phyloP scores from a whole-genome alignment of 192 early-diverging fungal genomes.

The Linnemannia exigua region DNA sequence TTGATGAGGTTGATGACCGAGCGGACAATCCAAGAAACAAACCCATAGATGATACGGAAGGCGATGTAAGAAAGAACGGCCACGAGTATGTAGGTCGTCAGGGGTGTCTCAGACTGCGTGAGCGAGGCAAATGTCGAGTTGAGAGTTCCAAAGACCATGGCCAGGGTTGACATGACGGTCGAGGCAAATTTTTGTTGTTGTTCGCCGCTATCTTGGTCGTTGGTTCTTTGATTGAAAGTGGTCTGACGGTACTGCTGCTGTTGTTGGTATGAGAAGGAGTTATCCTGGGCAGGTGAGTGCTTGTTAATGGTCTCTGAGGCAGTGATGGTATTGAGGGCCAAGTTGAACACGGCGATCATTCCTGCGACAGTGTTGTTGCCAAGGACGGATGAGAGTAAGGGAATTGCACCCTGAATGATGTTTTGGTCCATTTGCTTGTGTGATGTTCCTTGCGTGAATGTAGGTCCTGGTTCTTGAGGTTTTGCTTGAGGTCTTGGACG shows the following conservation, averaged over 20 bases:
- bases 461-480: neutral
- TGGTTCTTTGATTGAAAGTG: slow-evolving; percentile 1
- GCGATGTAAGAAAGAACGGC: slow-evolving; percentile 38
- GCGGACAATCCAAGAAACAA: slow-evolving; percentile 41
- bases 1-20: slow-evolving; percentile 50
- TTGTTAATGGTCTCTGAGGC: slow-evolving; percentile 20
- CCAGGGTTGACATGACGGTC: slow-evolving; percentile 14
- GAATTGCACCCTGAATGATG: slow-evolving; percentile 37
- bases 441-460: neutral
- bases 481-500: neutral
- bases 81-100: slow-evolving; percentile 44
- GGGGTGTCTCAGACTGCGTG: slow-evolving; percentile 29
- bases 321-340: slow-evolving; percentile 35
- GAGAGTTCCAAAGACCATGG: slow-evolving; percentile 18
- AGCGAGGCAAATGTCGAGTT: slow-evolving; percentile 38
- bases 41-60: slow-evolving; percentile 40
- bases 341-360: slow-evolving; percentile 29
- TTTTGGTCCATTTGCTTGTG: slow-evolving; percentile 13
- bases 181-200: slow-evolving; percentile 20
- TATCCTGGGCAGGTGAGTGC: neutral
- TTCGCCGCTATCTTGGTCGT: neutral
- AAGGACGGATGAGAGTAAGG: slow-evolving; percentile 39
- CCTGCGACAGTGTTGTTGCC: slow-evolving; percentile 51
- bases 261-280: neutral
- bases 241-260: neutral